Conservation (phyloP, 441 rosid species). For the Cnidoscolus chayamansa region DNA sequence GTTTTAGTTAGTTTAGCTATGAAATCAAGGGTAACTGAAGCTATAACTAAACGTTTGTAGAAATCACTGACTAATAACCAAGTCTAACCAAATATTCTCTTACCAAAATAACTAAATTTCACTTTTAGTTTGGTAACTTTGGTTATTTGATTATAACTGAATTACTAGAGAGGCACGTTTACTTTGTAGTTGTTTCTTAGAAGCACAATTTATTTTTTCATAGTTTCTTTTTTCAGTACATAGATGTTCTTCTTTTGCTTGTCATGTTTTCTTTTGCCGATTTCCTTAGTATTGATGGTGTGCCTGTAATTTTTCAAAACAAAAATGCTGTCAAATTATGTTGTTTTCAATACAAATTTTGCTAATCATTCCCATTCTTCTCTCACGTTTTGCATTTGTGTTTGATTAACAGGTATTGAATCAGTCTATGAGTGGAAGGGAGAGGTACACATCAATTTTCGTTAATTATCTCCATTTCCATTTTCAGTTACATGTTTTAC, state of each 20-base stretch:
- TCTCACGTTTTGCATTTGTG: not conserved
- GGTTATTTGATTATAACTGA: too few species aligned
- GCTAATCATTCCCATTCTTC: not conserved
- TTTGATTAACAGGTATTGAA: slow-evolving; percentile 17
- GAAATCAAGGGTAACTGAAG: too few species aligned
- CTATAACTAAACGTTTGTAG: too few species aligned
- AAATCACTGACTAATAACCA: too few species aligned
- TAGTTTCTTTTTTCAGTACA: too few species aligned
- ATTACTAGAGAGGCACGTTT: too few species aligned
- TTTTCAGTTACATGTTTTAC: not conserved
- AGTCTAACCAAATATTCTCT: too few species aligned
- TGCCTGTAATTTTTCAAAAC: not conserved
- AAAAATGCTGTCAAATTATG: not conserved
- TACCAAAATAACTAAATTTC: not conserved
- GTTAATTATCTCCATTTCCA: not conserved
- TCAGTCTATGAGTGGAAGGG: slow-evolving; percentile 30
- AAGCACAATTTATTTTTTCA: not conserved
- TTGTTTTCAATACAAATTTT: not conserved
- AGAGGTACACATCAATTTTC: slow-evolving; percentile 17
- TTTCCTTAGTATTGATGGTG: not conserved
- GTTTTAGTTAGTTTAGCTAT: too few species aligned
- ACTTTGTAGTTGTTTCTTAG: not conserved
- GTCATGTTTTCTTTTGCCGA: not conserved
- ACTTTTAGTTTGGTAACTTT: too few species aligned
- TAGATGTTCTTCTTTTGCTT: not conserved